Evolutionary conservation across 805 yeast genomes (phyloP).

Genomic region (Zygosaccharomyces kombuchaensis): DNA sequence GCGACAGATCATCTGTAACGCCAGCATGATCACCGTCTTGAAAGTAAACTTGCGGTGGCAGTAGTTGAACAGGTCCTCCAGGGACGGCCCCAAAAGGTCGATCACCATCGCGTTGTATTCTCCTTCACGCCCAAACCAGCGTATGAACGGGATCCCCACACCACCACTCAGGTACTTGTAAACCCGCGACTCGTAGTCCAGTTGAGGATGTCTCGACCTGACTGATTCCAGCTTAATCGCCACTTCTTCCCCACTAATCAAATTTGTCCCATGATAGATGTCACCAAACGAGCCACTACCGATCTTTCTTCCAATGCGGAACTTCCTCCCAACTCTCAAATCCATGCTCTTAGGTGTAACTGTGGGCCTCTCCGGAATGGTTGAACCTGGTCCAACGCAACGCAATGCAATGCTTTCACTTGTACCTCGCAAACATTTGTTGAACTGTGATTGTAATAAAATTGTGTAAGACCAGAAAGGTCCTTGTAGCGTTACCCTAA

Average conservation of each 20-base stretch:
- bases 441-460: background rate
- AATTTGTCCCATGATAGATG: slow-evolving; percentile 86
- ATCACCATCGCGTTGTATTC: slow-evolving; percentile 97
- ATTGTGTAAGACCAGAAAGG: background rate
- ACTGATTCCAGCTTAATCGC: slow-evolving; percentile 92
- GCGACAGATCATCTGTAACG: slow-evolving; percentile 91
- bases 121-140: slow-evolving; percentile 96
- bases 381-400: background rate
- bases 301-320: slow-evolving; percentile 88
- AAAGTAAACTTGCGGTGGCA: slow-evolving; percentile 90
- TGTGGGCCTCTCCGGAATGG: background rate
- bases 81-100: slow-evolving; percentile 89
- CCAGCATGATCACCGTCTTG: slow-evolving; percentile 87
- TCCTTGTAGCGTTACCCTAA: background rate
- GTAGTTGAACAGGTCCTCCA: slow-evolving; percentile 93
- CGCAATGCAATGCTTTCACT: background rate
- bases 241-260: slow-evolving; percentile 94
- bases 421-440: background rate
- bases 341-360: slow-evolving; percentile 42
- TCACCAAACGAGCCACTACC: slow-evolving; percentile 98
- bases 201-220: slow-evolving; percentile 91
- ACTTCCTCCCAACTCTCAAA: slow-evolving; percentile 88
- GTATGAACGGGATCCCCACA: slow-evolving; percentile 92
- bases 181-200: slow-evolving; percentile 94
- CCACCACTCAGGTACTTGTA: slow-evolving; percentile 94